Base-by-base conservation (phyloP, 2,329 filamentous ascomycete species). In the Penicillium paneum region DNA sequence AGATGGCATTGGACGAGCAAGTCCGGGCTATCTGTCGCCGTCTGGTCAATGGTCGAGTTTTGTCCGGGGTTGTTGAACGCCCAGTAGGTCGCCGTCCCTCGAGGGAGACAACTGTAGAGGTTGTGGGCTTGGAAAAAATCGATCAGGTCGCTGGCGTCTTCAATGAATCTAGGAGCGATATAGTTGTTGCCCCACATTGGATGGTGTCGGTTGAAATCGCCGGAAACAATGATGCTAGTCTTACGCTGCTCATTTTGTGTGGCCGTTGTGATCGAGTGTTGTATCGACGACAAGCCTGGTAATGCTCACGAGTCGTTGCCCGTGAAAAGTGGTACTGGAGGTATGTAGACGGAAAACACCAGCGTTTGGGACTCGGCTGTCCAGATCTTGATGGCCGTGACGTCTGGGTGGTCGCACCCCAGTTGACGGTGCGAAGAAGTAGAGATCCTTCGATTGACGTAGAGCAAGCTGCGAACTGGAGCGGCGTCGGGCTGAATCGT, bases 1-100 rank as follows among this genome's bases (percentile, higher is more conserved):
- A 64, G 55, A 8, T 60, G 49, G 45, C 52, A 65, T 40, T 59
- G 61, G 8, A 64, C 39, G 3, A 66, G 48, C 17, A 45, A 38
- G 24, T 8, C 29, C 0, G 41, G 56, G 15, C 44, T 17, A 7
- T 64, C 29, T 1, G 53, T 64, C 2, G 64, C 32, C 13, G 54
- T 62, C 2, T 61, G 50, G 29, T 64, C 55, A 8, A 65, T 35
- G 5, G 40, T 52, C 0, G 56, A 62, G 13, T 8, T 28, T 17
- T 45, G 29, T 51, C 26, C 57, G 41, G 57, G 57, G 15, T 55
- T 6, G 17, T 38, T 57, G 3, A 52, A 29, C 1, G 52, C 17
- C 55, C 41, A 60, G 40, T 26, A 56, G 2, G 47, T 58, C 17
- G 43, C 42, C 26, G 24, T 52, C 1, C 50, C 58, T 24, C 35